Conservation (phyloP, 139 green algal genomes). For the Protoeuglena noctilucae region DNA sequence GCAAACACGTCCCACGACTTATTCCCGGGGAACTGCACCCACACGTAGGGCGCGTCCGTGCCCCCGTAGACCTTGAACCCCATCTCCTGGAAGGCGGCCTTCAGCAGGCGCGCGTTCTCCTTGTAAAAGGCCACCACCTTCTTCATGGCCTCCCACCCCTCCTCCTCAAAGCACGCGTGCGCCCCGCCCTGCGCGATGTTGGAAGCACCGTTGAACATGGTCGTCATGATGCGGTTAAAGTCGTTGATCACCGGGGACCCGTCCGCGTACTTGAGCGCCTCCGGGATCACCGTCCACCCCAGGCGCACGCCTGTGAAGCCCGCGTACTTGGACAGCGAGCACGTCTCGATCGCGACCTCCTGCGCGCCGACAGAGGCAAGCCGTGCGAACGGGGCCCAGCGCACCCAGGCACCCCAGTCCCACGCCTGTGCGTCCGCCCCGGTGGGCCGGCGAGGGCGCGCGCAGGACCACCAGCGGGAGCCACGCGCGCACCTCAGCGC, state of each 20-base stretch:
- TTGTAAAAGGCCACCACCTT: constrained; percentile 90
- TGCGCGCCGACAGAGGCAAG: constrained; percentile 50
- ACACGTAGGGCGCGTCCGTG: constrained; percentile 91
- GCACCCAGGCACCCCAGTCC: too few relatives aligned
- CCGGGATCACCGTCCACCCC: constrained; percentile 93
- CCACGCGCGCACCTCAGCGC: constrained; percentile 9
- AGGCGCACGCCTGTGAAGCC: constrained; percentile 95
- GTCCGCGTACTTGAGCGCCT: constrained; percentile 57
- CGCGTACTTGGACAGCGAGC: constrained; percentile 87
- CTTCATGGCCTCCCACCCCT: constrained; percentile 68
- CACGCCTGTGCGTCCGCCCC: too few relatives aligned
- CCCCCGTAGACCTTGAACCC: constrained; percentile 89
- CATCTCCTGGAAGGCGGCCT: constrained; percentile 70
- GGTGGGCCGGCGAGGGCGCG: not conserved
- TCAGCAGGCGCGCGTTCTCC: constrained; percentile 83
- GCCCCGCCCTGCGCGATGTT: constrained; percentile 85
- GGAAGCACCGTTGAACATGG: constrained; percentile 94
- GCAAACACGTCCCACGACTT: constrained; percentile 91
- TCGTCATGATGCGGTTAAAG: constrained; percentile 93
- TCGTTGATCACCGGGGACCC: constrained; percentile 52
- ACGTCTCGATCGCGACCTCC: constrained; percentile 80
- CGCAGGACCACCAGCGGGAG: not conserved
- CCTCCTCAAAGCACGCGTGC: constrained; percentile 70
- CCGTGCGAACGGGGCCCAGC: too few relatives aligned
- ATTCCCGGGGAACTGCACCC: constrained; percentile 85